A percentile compares a stretch with the other conserved stretches of the same genome.
phyloP scores from a whole-genome alignment of 345 rosid species.

The Euphorbia tirucalli region DNA sequence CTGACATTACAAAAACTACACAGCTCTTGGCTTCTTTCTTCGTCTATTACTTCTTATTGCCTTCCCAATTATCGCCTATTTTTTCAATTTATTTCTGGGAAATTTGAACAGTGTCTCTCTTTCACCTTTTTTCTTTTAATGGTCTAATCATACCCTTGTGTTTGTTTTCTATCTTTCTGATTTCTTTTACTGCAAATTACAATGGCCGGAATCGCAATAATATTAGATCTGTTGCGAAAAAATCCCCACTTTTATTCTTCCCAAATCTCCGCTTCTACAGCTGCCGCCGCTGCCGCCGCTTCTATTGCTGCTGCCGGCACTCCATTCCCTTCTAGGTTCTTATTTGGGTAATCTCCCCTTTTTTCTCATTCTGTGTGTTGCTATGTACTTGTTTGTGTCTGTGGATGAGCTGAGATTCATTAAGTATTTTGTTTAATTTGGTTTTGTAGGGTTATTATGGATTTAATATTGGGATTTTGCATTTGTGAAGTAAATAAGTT shows the following conservation, averaged over 20 bases:
- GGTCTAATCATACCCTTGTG: background rate
- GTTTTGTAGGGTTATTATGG: background rate
- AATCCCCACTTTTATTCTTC: constrained; percentile 47
- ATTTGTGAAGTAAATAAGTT: background rate
- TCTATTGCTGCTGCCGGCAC: constrained; percentile 55
- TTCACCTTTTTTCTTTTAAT: no score
- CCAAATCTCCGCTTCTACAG: constrained; percentile 55
- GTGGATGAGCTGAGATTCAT: background rate
- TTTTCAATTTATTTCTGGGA: background rate
- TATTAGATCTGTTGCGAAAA: constrained; percentile 74
- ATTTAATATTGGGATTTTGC: background rate
- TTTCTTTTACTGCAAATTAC: constrained; percentile 8
- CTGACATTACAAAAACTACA: no score
- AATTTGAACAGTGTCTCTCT: background rate
- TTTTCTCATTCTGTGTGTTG: no score
- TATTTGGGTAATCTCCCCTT: constrained; percentile 62
- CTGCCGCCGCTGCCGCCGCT: constrained; percentile 55
- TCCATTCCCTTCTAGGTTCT: constrained; percentile 77
- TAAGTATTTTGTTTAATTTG: background rate
- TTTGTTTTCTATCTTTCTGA: background rate
- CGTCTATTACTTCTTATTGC: no score
- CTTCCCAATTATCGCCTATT: background rate
- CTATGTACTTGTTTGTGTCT: background rate
- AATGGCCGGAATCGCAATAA: constrained; percentile 84
- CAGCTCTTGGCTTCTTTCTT: no score